Evolutionary conservation across 129 eudicot species (phyloP).

Genomic region (Artemisia tridentata): DNA sequence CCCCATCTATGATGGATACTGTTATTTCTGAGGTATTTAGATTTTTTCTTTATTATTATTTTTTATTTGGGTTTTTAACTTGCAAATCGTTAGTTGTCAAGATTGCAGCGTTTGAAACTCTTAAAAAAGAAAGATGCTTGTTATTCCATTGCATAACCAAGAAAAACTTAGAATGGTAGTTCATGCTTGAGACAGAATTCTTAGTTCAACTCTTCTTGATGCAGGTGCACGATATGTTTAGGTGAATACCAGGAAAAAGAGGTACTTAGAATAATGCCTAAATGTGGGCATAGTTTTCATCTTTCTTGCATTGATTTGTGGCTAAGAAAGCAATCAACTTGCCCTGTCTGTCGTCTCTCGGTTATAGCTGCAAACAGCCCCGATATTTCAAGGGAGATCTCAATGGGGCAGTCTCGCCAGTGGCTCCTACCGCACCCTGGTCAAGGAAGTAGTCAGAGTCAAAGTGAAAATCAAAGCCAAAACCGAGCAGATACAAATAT

Average conservation of each 20-base stretch:
- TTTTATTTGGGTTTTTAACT: too few species aligned
- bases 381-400: slow-evolving; percentile 41
- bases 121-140: neutral
- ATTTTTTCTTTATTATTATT: too few species aligned
- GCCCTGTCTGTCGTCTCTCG: slow-evolving; percentile 93
- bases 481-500: slow-evolving; percentile 17
- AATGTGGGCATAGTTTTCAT: slow-evolving; percentile 92
- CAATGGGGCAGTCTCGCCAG: slow-evolving; percentile 49
- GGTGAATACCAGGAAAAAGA: slow-evolving; percentile 94
- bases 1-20: neutral
- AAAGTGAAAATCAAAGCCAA: slow-evolving; percentile 32
- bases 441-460: slow-evolving; percentile 39
- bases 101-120: neutral
- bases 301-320: slow-evolving; percentile 87
- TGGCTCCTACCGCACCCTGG: slow-evolving; percentile 53
- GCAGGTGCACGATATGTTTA: slow-evolving; percentile 87
- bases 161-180: too few species aligned
- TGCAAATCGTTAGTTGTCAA: too few species aligned
- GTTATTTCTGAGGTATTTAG: too few species aligned
- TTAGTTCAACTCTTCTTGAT: neutral
- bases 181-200: neutral
- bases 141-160: too few species aligned
- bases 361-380: slow-evolving; percentile 36
- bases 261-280: slow-evolving; percentile 87
- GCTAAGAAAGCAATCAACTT: slow-evolving; percentile 88